Conservation (phyloP, 495 filamentous ascomycete genomes). For the Xylaria curta region DNA sequence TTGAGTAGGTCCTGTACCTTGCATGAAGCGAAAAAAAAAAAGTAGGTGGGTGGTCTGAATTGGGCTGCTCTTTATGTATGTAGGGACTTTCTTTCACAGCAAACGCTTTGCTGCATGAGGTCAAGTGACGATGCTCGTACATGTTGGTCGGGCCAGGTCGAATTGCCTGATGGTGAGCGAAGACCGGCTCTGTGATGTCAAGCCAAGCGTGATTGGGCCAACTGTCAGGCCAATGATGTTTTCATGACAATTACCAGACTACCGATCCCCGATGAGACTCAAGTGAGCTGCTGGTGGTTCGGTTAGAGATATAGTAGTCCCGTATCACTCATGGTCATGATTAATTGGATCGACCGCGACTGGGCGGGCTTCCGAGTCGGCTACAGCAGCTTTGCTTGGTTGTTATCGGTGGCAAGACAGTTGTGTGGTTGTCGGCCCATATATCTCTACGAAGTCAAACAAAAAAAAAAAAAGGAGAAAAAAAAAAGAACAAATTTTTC, state of each 20-base stretch:
- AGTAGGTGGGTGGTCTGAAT: not conserved
- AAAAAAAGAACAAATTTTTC: not conserved
- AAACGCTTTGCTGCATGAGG: conserved; percentile 11
- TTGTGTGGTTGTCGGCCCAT: not conserved
- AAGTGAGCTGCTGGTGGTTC: not conserved
- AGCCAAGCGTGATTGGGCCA: conserved; percentile 23
- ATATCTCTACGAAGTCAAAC: not conserved
- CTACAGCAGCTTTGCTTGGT: not conserved
- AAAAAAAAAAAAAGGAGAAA: too few species aligned
- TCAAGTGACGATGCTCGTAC: conserved; percentile 23
- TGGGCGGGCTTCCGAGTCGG: not conserved
- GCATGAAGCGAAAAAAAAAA: not conserved
- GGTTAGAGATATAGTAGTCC: not conserved
- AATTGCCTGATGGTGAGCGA: conserved; percentile 18
- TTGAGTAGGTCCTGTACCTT: conserved; percentile 9
- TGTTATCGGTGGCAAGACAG: not conserved
- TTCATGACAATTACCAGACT: conserved; percentile 19
- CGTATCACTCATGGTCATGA: not conserved
- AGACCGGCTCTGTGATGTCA: conserved; percentile 29
- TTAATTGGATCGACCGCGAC: not conserved
- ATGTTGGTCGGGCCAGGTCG: conserved; percentile 2
- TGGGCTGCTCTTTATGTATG: conserved; percentile 18
- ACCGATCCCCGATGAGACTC: conserved; percentile 17
- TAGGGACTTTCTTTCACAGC: not conserved
- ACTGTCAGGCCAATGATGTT: conserved; percentile 19